These are phyloP conservation scores for Pestalotiopsis sp. DNA, from an alignment of 2,329 filamentous ascomycete species.

Conservation along the genomic window DNA sequence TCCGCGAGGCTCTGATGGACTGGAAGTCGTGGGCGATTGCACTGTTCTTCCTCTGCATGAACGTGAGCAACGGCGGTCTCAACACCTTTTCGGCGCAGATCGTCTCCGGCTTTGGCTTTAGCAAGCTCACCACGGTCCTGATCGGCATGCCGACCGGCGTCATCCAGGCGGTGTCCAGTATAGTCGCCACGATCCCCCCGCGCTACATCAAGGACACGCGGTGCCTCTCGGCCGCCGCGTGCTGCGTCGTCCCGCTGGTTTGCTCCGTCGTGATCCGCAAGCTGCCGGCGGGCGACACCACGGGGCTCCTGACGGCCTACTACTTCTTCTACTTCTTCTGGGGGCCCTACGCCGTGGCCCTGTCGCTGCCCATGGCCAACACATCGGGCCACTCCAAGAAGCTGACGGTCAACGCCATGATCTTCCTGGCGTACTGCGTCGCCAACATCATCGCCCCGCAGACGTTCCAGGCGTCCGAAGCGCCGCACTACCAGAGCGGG, in stretches of 20 bases:
- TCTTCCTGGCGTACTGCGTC: constrained; percentile 36
- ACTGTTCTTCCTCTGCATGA: background rate
- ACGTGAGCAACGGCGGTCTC: background rate
- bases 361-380: constrained; percentile 32
- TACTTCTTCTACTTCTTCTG: constrained; percentile 4
- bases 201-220: background rate
- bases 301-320: background rate
- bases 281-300: background rate
- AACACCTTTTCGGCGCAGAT: background rate
- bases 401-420: constrained; percentile 33
- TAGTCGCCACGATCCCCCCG: background rate
- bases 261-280: background rate
- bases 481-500: constrained; percentile 13
- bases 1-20: background rate
- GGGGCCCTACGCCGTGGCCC: background rate
- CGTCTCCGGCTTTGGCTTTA: background rate
- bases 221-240: background rate
- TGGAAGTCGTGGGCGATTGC: background rate
- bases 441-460: constrained; percentile 45
- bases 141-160: background rate
- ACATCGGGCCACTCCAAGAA: constrained; percentile 38
- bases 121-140: background rate
- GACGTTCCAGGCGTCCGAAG: constrained; percentile 39
- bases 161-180: background rate
- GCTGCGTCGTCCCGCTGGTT: background rate